A percentile compares a stretch with the other conserved stretches of the same genome.
Evolutionary conservation across 192 early-diverging fungal genomes (phyloP).

Genomic region (Pilaira anomala): DNA sequence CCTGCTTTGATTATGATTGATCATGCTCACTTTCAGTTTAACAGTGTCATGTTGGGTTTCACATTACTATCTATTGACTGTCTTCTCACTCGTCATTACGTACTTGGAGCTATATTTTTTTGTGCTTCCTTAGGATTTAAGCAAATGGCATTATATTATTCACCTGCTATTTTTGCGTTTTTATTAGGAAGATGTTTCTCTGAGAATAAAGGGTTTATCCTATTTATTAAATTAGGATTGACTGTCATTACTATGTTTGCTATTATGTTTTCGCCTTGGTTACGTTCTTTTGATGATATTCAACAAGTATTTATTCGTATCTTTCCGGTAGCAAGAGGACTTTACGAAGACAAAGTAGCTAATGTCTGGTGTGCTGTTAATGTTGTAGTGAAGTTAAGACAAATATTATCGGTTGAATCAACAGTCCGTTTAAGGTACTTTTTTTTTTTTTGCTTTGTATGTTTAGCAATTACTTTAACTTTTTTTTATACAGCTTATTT

Average conservation of each 20-base stretch:
- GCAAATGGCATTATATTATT: slow-evolving; percentile 96
- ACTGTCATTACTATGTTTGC: slow-evolving; percentile 72
- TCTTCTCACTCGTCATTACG: slow-evolving; percentile 58
- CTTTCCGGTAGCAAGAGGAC: slow-evolving; percentile 89
- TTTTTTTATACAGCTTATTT: slow-evolving; percentile 45
- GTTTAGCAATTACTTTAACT: background rate
- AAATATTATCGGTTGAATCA: slow-evolving; percentile 53
- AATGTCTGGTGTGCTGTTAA: slow-evolving; percentile 96
- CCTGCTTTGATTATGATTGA: slow-evolving; percentile 92
- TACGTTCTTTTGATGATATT: slow-evolving; percentile 56
- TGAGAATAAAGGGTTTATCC: slow-evolving; percentile 29
- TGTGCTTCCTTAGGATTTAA: slow-evolving; percentile 87
- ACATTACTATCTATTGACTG: slow-evolving; percentile 71
- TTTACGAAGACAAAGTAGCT: slow-evolving; percentile 99
- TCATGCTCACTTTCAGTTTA: slow-evolving; percentile 97
- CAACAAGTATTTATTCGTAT: slow-evolving; percentile 78
- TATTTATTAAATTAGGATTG: slow-evolving; percentile 70
- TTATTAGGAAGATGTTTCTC: slow-evolving; percentile 74
- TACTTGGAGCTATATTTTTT: slow-evolving; percentile 77
- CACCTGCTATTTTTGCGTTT: slow-evolving; percentile 87
- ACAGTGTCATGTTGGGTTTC: slow-evolving; percentile 94
- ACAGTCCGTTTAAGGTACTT: slow-evolving; percentile 69
- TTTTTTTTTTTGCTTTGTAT: background rate
- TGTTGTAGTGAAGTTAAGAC: slow-evolving; percentile 78
- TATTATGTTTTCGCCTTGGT: slow-evolving; percentile 66